Evolutionary conservation across 345 rosid species (phyloP).

Genomic region (Bruguiera parviflora): DNA sequence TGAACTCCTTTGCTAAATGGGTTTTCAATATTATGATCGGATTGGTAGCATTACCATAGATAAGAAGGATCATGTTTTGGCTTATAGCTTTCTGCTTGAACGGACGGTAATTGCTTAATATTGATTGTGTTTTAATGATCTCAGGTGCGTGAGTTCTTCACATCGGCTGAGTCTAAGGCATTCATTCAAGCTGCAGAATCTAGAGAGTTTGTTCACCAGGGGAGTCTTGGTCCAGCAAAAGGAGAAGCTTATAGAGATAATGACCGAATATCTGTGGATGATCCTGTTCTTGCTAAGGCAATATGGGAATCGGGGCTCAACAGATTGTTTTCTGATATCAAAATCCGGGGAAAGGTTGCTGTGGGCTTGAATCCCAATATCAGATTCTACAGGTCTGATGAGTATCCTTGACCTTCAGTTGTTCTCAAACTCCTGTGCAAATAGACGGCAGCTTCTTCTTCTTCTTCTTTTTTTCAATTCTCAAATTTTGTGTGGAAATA

Average conservation of each 20-base stretch:
- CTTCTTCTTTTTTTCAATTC: neutral
- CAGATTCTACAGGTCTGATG: slow-evolving; percentile 68
- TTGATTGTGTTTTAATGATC: slow-evolving; percentile 14
- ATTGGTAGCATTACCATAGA: too few species aligned
- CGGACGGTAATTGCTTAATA: neutral
- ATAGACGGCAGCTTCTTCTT: neutral
- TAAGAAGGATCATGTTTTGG: neutral
- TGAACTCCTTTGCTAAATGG: too few species aligned
- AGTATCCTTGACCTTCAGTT: neutral
- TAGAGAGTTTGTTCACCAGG: slow-evolving; percentile 78
- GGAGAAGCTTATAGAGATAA: slow-evolving; percentile 95
- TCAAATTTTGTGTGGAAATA: neutral
- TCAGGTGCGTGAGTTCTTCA: slow-evolving; percentile 72
- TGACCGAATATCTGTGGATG: slow-evolving; percentile 65
- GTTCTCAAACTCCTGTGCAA: neutral
- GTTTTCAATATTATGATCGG: too few species aligned
- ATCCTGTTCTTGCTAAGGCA: slow-evolving; percentile 58
- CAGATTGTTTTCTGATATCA: slow-evolving; percentile 58
- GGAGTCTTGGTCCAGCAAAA: slow-evolving; percentile 84
- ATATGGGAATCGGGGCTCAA: slow-evolving; percentile 77
- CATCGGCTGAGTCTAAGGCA: slow-evolving; percentile 60
- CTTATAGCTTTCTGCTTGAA: neutral
- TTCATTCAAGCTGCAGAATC: slow-evolving; percentile 68
- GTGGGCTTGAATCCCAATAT: slow-evolving; percentile 89
- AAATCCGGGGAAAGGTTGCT: slow-evolving; percentile 70